phyloP scores from a whole-genome alignment of 2,329 filamentous ascomycete genomes.

The Cordyceps militaris region DNA sequence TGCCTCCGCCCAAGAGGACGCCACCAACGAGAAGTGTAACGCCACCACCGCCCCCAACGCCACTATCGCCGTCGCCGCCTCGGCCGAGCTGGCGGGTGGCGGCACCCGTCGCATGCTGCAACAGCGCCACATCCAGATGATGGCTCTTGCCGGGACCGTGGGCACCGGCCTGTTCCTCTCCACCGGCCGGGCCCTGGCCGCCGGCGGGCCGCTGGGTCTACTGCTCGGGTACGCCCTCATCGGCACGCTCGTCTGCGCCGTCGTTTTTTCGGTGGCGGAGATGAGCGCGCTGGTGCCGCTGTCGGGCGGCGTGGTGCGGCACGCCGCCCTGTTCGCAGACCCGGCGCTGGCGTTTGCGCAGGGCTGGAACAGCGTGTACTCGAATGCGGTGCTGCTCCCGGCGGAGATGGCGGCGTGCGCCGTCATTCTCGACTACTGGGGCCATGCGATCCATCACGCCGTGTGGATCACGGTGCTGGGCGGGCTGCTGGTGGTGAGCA shows the following conservation, averaged over 20 bases:
- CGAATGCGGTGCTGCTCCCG: constrained; percentile 38
- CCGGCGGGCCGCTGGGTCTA: constrained; percentile 37
- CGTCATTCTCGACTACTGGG: constrained; percentile 39
- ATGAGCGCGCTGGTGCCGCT: constrained; percentile 51
- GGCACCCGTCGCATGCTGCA: constrained; percentile 29
- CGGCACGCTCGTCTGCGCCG: constrained; percentile 38
- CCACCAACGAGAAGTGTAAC: not conserved
- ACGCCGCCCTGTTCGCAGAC: constrained; percentile 48
- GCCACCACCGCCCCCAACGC: not conserved
- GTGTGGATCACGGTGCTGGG: constrained; percentile 44
- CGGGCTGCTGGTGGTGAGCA: constrained; percentile 38
- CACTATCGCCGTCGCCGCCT: constrained; percentile 1
- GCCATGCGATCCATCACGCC: constrained; percentile 34
- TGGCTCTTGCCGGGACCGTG: constrained; percentile 42
- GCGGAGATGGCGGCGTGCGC: constrained; percentile 38
- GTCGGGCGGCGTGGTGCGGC: constrained; percentile 47
- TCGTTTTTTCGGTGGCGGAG: constrained; percentile 44
- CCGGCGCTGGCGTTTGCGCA: constrained; percentile 50
- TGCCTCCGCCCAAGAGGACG: not conserved
- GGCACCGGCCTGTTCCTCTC: constrained; percentile 40
- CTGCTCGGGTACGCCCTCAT: constrained; percentile 38
- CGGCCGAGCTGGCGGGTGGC: constrained; percentile 5
- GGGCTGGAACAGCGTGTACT: constrained; percentile 45
- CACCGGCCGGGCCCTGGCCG: constrained; percentile 35
- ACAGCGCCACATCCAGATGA: constrained; percentile 41